Evolutionary conservation across 1,139 yeast species (phyloP).

Genomic region (Yarrowia galli): DNA sequence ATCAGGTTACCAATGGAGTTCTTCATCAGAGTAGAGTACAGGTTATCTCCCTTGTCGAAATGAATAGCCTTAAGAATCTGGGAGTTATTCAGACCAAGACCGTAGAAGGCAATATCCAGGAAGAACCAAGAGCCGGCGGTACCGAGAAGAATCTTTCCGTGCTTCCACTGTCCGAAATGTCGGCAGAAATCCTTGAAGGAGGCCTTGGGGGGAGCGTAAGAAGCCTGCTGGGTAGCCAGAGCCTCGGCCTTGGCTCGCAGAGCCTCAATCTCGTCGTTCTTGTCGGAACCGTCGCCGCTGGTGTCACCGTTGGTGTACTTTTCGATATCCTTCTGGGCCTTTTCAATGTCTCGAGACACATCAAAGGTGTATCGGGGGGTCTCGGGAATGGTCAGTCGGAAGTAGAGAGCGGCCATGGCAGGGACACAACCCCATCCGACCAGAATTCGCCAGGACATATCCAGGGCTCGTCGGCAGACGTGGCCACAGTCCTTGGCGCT

Average conservation of each 20-base stretch:
- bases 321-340: constrained; percentile 67
- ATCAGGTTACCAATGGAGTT: constrained; percentile 71
- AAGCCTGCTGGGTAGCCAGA: constrained; percentile 6
- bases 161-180: constrained; percentile 89
- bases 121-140: constrained; percentile 98
- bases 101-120: constrained; percentile 94
- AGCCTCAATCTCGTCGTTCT: constrained; percentile 52
- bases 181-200: constrained; percentile 58
- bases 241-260: constrained; percentile 36
- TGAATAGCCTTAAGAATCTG: constrained; percentile 89
- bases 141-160: constrained; percentile 90
- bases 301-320: constrained; percentile 50
- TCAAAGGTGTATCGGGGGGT: constrained; percentile 59
- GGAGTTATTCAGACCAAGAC: constrained; percentile 79
- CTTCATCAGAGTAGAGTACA: constrained; percentile 75
- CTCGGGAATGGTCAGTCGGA: constrained; percentile 53
- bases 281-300: constrained; percentile 50
- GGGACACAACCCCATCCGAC: constrained; percentile 57
- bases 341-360: constrained; percentile 66
- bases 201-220: constrained; percentile 57
- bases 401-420: constrained; percentile 53
- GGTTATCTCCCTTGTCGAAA: constrained; percentile 70
- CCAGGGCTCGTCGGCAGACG: constrained; percentile 47
- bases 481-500: constrained; percentile 63
- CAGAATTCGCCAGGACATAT: constrained; percentile 53